Evolutionary conservation across 495 filamentous ascomycete genomes (phyloP).

Genomic region (Jackrogersella multiformis): DNA sequence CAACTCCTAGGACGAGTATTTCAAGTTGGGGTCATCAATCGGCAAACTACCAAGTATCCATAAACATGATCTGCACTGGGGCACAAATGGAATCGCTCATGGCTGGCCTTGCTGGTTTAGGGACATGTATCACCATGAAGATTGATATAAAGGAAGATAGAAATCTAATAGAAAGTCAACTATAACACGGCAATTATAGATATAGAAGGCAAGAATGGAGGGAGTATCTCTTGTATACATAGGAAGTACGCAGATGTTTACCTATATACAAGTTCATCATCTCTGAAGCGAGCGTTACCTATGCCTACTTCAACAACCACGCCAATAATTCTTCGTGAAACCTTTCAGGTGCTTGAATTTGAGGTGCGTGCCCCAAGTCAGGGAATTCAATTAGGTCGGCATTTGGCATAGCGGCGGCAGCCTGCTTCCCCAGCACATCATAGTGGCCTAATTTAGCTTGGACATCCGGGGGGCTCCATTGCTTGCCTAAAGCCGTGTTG

Average conservation of each 20-base stretch:
- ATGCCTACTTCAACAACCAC: constrained; percentile 42
- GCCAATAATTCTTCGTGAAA: constrained; percentile 49
- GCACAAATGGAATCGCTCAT: not conserved
- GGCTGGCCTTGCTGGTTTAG: not conserved
- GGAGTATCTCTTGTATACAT: not conserved
- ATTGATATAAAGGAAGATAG: constrained; percentile 4
- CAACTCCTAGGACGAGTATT: not conserved
- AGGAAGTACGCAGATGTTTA: not conserved
- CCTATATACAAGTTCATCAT: not conserved
- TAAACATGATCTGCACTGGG: not conserved
- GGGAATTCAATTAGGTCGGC: constrained; percentile 52
- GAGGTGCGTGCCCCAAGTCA: constrained; percentile 56
- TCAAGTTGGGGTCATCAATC: constrained; percentile 5
- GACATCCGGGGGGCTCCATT: constrained; percentile 55
- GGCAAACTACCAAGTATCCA: not conserved
- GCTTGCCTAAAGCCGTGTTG: constrained; percentile 57
- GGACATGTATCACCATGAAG: constrained; percentile 5
- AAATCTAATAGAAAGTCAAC: not conserved
- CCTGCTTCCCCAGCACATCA: constrained; percentile 52
- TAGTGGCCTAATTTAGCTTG: constrained; percentile 53
- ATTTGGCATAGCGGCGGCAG: constrained; percentile 51
- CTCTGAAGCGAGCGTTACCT: not conserved
- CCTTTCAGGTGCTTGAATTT: constrained; percentile 52
- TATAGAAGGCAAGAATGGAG: not conserved
- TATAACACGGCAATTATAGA: not conserved